Evolutionary conservation across 208 protist species (phyloP), one percentile per base, ranked within the genome.

Genomic region (Acanthamoeba royreba): DNA sequence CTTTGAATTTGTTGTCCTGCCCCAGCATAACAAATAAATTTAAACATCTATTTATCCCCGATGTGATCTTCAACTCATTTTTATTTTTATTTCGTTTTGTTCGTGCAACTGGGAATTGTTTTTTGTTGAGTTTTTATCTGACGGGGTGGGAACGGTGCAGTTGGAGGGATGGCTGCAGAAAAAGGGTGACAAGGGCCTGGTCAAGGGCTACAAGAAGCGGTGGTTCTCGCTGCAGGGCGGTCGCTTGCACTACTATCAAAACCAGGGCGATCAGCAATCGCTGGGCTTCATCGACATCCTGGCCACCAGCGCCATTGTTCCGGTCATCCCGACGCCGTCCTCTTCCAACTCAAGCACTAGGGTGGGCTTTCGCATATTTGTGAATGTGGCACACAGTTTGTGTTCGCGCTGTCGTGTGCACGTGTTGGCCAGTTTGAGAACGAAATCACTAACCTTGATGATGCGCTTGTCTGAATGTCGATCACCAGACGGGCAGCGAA

Each of bases 261-360:
- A 81, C 17, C 7, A 81, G 42, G 33, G 33, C 15, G 69, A 81
- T 40, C 33, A 28, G 40, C 33, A 81, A 40, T 81, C 69, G 17
- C 69, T 81, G 17, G 69, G 69, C 69, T 81, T 81, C 69, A 81
- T 81, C 69, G 69, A 81, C 69, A 81, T 81, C 33, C 33, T 81
- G 25, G 69, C 69, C 69, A 40, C 69, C 69, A 81, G 69, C 69
- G 33, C 69, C 69, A 40, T 81, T 40, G 42, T 81, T 40, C 69
- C 69, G 17, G 33, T 40, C 69, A 9, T 42, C 69, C 33, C 69
- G 35, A 81, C 55, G 55, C 55, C 55, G n/a, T 31, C 55, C 25
- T 66, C 55, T 31, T 38, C 55, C 55, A 66, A 66, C 55, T 66
- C 55, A 7, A 9, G 15, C 55, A 66, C 55, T 31, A 66, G 35